Evolutionary conservation across 139 green algal species (phyloP).

Genomic region (Chlamydomonas applanata): DNA sequence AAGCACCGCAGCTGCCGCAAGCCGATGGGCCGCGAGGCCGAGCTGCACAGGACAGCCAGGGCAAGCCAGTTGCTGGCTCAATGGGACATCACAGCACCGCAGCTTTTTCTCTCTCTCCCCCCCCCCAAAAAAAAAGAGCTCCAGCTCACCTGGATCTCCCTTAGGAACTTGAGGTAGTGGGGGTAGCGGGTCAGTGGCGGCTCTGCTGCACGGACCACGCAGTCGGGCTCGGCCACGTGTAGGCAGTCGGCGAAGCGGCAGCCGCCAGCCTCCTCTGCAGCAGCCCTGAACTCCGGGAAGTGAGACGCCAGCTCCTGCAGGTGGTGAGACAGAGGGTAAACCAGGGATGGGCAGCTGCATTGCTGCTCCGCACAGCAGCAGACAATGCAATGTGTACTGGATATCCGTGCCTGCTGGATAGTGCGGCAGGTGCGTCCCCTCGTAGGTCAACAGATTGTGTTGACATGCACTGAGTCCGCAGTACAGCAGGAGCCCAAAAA

Average conservation of each 20-base stretch:
- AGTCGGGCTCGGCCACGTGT: slow-evolving; percentile 88
- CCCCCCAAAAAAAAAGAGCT: no score
- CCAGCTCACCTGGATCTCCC: slow-evolving; percentile 65
- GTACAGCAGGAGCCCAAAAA: background rate
- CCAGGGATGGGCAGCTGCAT: background rate
- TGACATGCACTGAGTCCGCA: background rate
- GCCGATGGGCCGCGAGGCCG: no score
- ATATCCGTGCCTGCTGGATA: no score
- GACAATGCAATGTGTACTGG: no score
- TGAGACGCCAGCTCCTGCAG: slow-evolving; percentile 33
- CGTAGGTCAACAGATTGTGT: no score
- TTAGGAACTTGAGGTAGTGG: slow-evolving; percentile 73
- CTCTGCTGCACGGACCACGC: slow-evolving; percentile 52
- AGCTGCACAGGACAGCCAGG: no score
- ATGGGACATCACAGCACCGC: no score
- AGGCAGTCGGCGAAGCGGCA: slow-evolving; percentile 87
- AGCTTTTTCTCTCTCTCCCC: no score
- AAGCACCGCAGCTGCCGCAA: no score
- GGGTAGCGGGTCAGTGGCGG: slow-evolving; percentile 60
- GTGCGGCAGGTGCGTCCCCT: no score
- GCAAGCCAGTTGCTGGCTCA: no score
- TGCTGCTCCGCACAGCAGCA: no score
- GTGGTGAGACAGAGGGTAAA: background rate
- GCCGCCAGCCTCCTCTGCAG: slow-evolving; percentile 12
- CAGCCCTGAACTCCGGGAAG: slow-evolving; percentile 63